Conservation (phyloP, 345 rosid species). For the Hibiscus mutabilis region DNA sequence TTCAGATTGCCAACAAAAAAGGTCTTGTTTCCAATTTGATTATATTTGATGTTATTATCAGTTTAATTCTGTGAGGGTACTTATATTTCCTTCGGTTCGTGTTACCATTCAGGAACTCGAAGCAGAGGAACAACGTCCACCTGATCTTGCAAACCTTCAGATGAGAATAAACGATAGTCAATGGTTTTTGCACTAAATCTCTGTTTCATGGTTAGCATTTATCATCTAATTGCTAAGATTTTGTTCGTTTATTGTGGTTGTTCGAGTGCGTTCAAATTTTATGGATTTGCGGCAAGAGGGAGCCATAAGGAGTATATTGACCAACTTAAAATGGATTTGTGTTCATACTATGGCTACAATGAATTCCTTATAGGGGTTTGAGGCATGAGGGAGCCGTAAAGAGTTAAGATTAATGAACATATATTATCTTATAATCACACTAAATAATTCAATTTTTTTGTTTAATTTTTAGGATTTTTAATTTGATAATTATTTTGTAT, state of each 20-base stretch:
- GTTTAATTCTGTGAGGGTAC: background rate
- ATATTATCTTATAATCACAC: no score
- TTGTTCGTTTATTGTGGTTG: constrained; percentile 37
- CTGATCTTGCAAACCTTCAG: constrained; percentile 64
- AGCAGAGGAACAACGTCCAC: constrained; percentile 60
- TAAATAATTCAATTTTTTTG: no score
- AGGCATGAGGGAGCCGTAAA: no score
- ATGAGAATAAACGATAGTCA: constrained; percentile 75
- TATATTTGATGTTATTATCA: background rate
- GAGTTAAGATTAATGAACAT: no score
- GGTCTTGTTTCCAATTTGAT: background rate
- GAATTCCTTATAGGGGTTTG: no score
- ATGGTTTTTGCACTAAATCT: constrained; percentile 11
- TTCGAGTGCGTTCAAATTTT: constrained; percentile 69
- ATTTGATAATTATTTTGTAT: no score
- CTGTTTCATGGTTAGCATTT: background rate
- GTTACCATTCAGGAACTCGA: constrained; percentile 61
- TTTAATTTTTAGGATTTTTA: no score
- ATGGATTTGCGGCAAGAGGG: constrained; percentile 47
- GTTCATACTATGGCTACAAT: no score
- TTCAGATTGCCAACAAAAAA: no score
- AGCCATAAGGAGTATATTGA: no score
- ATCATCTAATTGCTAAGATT: background rate
- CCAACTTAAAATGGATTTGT: no score
- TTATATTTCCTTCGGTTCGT: background rate